These are phyloP conservation scores for Naegleria gruberi DNA, from an alignment of 208 protist species.

Conservation along the genomic window DNA sequence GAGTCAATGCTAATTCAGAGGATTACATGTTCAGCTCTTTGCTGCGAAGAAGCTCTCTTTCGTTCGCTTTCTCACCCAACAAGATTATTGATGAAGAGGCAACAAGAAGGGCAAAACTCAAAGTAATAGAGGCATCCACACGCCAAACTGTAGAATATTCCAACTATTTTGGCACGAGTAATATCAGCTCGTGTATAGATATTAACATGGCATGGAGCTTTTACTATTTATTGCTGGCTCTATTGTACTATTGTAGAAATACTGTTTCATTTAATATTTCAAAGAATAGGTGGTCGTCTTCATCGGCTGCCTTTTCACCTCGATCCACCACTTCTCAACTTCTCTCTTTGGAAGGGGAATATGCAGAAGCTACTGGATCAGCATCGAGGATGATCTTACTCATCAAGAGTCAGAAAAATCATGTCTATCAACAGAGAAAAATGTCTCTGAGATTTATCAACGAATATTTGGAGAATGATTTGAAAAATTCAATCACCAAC, in stretches of 20 bases:
- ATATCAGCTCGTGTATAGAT: neutral
- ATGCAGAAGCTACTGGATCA: neutral
- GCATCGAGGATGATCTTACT: neutral
- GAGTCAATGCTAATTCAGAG: neutral
- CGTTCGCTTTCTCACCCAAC: neutral
- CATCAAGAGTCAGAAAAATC: neutral
- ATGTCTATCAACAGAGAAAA: neutral
- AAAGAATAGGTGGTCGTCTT: neutral
- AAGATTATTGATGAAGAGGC: neutral
- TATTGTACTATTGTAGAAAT: neutral
- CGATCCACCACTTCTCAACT: neutral
- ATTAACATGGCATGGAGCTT: neutral
- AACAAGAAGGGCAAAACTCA: neutral
- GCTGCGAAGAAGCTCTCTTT: neutral
- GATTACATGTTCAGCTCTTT: neutral
- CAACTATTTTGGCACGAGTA: neutral
- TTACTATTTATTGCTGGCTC: neutral
- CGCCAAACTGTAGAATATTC: neutral
- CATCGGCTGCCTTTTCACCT: neutral
- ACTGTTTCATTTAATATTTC: neutral
- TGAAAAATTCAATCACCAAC: neutral
- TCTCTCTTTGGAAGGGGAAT: neutral
- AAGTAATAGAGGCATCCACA: neutral
- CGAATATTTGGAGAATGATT: neutral
- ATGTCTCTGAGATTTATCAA: neutral